phyloP scores from a whole-genome alignment of 805 yeast species.

The Schizosaccharomyces cryophilus region DNA sequence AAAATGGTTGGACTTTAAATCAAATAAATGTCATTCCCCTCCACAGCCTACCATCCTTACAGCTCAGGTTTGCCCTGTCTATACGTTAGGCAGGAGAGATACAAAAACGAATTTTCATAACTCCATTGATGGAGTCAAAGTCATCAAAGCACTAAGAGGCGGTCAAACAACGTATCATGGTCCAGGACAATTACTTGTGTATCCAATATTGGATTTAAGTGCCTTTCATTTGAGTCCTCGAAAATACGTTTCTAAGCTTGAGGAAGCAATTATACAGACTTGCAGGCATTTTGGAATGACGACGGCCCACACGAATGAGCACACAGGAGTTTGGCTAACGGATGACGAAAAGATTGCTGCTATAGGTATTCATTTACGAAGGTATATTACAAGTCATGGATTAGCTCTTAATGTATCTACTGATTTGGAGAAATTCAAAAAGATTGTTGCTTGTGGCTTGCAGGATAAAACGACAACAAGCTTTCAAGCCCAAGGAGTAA shows the following conservation, averaged over 20 bases:
- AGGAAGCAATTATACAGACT: slow-evolving; percentile 28
- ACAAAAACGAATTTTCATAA: slow-evolving; percentile 16
- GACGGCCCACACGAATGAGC: slow-evolving; percentile 26
- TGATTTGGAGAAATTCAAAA: slow-evolving; percentile 44
- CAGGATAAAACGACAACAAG: slow-evolving; percentile 35
- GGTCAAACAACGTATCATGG: slow-evolving; percentile 96
- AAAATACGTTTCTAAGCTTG: slow-evolving; percentile 42
- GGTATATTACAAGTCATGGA: slow-evolving; percentile 77
- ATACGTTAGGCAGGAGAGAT: slow-evolving; percentile 80
- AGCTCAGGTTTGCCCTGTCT: slow-evolving; percentile 65
- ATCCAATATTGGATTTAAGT: slow-evolving; percentile 49
- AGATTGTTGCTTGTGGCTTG: slow-evolving; percentile 67
- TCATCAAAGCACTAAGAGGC: slow-evolving; percentile 65
- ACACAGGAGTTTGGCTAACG: slow-evolving; percentile 74
- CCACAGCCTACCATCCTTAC: slow-evolving; percentile 50
- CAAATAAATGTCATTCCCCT: not conserved
- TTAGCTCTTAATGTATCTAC: slow-evolving; percentile 57
- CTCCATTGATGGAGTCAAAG: slow-evolving; percentile 21
- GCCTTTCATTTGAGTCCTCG: slow-evolving; percentile 30
- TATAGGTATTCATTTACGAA: slow-evolving; percentile 64
- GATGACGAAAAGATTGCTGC: slow-evolving; percentile 49
- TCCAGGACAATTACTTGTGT: slow-evolving; percentile 76
- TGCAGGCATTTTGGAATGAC: slow-evolving; percentile 20
- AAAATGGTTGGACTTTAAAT: slow-evolving; percentile 3
- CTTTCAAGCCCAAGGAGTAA: slow-evolving; percentile 14